phyloP scores from a whole-genome alignment of 192 early-diverging fungal species.

The Coemansia sp. region DNA sequence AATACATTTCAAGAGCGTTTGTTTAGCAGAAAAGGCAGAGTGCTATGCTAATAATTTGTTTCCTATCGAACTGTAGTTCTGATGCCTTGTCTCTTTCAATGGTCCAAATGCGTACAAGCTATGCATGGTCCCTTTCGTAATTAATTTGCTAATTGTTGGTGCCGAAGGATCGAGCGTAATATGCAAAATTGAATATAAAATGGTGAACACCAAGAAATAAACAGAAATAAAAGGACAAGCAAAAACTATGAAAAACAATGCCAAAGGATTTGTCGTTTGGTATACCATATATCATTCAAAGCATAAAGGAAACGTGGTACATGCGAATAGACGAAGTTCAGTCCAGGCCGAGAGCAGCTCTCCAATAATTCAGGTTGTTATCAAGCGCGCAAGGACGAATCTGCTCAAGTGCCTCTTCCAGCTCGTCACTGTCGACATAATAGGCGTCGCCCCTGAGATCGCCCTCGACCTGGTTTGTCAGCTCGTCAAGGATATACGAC shows the following conservation, averaged over 20 bases:
- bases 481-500: slow-evolving; percentile 29
- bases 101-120: too few relatives aligned
- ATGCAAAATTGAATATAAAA: neutral
- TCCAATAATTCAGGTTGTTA: slow-evolving; percentile 31
- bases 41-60: too few relatives aligned
- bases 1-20: too few relatives aligned
- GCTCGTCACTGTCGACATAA: slow-evolving; percentile 34
- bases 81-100: too few relatives aligned
- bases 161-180: neutral
- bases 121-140: too few relatives aligned
- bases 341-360: slow-evolving; percentile 7
- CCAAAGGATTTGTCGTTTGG: neutral
- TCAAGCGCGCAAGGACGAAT: slow-evolving; percentile 42
- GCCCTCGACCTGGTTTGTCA: slow-evolving; percentile 43
- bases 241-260: neutral
- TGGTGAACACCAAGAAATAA: neutral
- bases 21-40: neutral
- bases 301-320: neutral
- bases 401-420: slow-evolving; percentile 27
- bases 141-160: neutral
- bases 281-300: neutral
- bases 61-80: too few relatives aligned
- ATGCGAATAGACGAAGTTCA: neutral
- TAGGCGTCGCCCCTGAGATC: slow-evolving; percentile 39
- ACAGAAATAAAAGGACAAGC: neutral